A percentile compares a stretch with the other conserved stretches of the same genome.
Conservation (phyloP, 305 asterid species). For the Fraxinus platypoda region DNA sequence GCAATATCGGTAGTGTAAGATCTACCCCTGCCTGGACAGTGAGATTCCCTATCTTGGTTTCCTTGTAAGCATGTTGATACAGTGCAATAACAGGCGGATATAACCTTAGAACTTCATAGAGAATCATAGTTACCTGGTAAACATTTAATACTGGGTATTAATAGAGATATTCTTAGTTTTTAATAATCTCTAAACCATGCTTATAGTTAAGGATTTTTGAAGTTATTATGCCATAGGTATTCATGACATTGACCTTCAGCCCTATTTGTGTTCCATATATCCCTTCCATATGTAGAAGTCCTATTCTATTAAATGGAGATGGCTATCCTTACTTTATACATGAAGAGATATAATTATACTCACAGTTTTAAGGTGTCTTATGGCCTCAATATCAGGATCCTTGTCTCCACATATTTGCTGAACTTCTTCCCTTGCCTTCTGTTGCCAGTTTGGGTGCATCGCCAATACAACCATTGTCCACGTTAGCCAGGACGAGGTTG, state of each 20-base stretch:
- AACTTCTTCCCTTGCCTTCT: conserved; percentile 56
- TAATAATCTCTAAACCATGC: neutral
- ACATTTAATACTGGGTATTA: neutral
- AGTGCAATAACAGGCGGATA: conserved; percentile 46
- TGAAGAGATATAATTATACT: conserved; percentile 17
- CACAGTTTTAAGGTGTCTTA: conserved; percentile 51
- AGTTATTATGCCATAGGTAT: neutral
- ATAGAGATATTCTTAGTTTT: neutral
- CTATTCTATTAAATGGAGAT: neutral
- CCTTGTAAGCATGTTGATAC: conserved; percentile 33
- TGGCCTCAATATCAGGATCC: conserved; percentile 38
- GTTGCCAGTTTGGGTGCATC: conserved; percentile 59
- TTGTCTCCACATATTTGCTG: conserved; percentile 29
- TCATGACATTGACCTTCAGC: neutral
- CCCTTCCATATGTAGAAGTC: neutral
- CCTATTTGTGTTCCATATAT: neutral
- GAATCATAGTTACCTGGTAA: conserved; percentile 48
- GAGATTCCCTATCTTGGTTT: conserved; percentile 39
- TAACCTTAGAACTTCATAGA: conserved; percentile 48
- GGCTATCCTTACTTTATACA: neutral
- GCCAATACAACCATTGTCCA: conserved; percentile 47
- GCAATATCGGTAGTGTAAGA: conserved; percentile 38
- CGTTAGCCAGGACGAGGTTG: conserved; percentile 43
- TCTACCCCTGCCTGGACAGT: conserved; percentile 43
- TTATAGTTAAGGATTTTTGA: neutral